phyloP scores from a whole-genome alignment of 305 asterid genomes.

The Fraxinus angustifolia region DNA sequence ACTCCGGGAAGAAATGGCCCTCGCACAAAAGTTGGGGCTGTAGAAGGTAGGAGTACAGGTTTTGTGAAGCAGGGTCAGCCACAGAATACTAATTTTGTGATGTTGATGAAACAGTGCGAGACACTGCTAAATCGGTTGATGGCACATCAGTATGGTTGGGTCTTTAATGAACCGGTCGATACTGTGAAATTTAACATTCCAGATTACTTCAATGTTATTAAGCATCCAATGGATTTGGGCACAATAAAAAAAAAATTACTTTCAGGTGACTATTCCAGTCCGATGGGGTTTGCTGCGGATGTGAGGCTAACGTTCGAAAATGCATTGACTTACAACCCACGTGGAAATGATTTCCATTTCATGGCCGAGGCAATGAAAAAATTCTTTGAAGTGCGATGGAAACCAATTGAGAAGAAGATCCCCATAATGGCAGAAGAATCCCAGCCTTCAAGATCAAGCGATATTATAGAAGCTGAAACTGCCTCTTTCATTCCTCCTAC shows the following conservation, averaged over 20 bases:
- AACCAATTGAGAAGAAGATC: constrained; percentile 55
- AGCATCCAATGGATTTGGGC: constrained; percentile 94
- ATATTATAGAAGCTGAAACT: constrained; percentile 39
- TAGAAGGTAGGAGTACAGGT: constrained; percentile 35
- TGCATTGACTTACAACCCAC: constrained; percentile 74
- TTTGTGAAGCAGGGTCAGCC: constrained; percentile 34
- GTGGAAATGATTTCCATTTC: constrained; percentile 49
- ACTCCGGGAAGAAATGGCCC: constrained; percentile 52
- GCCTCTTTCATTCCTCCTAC: constrained; percentile 41
- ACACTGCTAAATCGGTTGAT: constrained; percentile 47
- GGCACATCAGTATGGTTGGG: constrained; percentile 47
- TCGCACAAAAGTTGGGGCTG: constrained; percentile 45
- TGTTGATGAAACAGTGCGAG: constrained; percentile 61
- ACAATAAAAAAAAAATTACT: constrained; percentile 54
- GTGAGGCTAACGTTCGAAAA: constrained; percentile 83
- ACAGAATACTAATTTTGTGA: constrained; percentile 32
- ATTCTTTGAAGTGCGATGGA: constrained; percentile 61
- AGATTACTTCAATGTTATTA: constrained; percentile 60
- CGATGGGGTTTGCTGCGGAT: constrained; percentile 66
- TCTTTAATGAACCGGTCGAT: constrained; percentile 73
- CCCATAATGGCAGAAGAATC: constrained; percentile 35
- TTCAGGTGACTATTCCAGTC: constrained; percentile 47
- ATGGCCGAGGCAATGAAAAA: constrained; percentile 50
- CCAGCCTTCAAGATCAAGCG: constrained; percentile 43
- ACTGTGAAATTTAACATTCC: constrained; percentile 48